Conservation (phyloP, 2,329 filamentous ascomycete genomes). For the Hansfordia pulvinata region DNA sequence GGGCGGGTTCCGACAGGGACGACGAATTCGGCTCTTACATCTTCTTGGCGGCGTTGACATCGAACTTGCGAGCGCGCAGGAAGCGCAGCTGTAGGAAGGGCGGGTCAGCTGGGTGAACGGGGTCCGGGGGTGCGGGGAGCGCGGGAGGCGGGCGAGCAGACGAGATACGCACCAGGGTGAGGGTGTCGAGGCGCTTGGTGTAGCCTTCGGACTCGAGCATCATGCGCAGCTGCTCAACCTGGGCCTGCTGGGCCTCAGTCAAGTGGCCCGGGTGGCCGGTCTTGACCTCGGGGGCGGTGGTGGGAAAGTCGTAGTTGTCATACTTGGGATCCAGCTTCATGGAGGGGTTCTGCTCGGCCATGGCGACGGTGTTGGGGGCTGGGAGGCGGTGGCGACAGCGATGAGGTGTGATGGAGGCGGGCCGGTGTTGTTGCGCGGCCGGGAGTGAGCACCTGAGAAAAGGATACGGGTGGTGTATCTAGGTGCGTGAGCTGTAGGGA, state of each 20-base stretch:
- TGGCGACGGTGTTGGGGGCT: constrained; percentile 4
- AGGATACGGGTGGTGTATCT: too few relatives aligned
- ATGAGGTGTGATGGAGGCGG: neutral
- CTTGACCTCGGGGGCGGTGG: constrained; percentile 53
- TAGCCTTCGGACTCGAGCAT: constrained; percentile 75
- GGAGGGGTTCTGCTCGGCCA: constrained; percentile 15
- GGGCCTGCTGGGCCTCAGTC: constrained; percentile 74
- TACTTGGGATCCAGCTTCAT: constrained; percentile 74
- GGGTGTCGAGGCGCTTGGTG: constrained; percentile 75
- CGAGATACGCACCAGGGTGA: constrained; percentile 59
- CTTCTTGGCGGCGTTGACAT: constrained; percentile 67
- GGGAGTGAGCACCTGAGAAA: too few relatives aligned
- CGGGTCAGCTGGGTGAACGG: neutral
- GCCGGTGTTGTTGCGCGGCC: too few relatives aligned
- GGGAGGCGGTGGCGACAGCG: neutral
- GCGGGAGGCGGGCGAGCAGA: too few relatives aligned
- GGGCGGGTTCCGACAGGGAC: constrained; percentile 7
- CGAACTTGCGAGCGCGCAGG: constrained; percentile 88
- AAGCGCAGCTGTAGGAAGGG: constrained; percentile 64
- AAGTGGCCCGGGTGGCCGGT: constrained; percentile 81
- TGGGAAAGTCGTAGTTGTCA: constrained; percentile 91
- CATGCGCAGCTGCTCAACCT: constrained; percentile 72
- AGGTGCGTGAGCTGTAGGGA: too few relatives aligned
- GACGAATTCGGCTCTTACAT: constrained; percentile 52
- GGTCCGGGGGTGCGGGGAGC: too few relatives aligned